A percentile compares a stretch with the other conserved stretches of the same genome.
Evolutionary conservation across 768 basidiomycete species (phyloP).

Genomic region (Leccinellum albellum): DNA sequence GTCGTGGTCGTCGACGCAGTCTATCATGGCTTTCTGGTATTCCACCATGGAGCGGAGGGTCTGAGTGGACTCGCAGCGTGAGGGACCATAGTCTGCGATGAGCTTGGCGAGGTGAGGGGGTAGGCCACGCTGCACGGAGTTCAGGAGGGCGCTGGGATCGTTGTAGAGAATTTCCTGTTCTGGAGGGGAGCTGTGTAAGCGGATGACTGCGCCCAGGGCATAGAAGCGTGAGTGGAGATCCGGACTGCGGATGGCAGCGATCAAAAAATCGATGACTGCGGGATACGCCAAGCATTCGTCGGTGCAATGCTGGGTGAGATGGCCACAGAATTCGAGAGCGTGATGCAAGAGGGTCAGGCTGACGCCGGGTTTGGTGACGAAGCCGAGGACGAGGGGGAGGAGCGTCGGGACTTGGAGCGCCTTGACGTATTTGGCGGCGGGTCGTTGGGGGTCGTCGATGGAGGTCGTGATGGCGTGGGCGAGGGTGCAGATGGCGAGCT

Average conservation of each 20-base stretch:
- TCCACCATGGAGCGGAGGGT: constrained; percentile 39
- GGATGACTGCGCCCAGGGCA: constrained; percentile 52
- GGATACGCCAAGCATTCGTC: constrained; percentile 43
- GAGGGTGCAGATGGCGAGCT: constrained; percentile 49
- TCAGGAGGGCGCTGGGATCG: constrained; percentile 49
- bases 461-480: constrained; percentile 49
- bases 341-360: constrained; percentile 48
- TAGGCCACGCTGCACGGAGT: constrained; percentile 38
- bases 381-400: constrained; percentile 40
- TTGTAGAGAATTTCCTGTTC: constrained; percentile 44
- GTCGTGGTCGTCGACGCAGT: constrained; percentile 43
- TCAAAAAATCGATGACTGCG: constrained; percentile 45
- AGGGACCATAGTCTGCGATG: constrained; percentile 46
- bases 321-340: constrained; percentile 44
- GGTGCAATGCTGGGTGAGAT: constrained; percentile 42
- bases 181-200: constrained; percentile 41
- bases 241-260: constrained; percentile 51
- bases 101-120: constrained; percentile 45
- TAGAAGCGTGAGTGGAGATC: constrained; percentile 51
- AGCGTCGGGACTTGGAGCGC: constrained; percentile 43
- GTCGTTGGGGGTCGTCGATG: constrained; percentile 36
- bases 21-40: constrained; percentile 53
- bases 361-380: constrained; percentile 41
- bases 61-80: constrained; percentile 45
- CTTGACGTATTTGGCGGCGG: constrained; percentile 36